phyloP scores from a whole-genome alignment of 2,329 filamentous ascomycete species.

The Epichloe uncinata region DNA sequence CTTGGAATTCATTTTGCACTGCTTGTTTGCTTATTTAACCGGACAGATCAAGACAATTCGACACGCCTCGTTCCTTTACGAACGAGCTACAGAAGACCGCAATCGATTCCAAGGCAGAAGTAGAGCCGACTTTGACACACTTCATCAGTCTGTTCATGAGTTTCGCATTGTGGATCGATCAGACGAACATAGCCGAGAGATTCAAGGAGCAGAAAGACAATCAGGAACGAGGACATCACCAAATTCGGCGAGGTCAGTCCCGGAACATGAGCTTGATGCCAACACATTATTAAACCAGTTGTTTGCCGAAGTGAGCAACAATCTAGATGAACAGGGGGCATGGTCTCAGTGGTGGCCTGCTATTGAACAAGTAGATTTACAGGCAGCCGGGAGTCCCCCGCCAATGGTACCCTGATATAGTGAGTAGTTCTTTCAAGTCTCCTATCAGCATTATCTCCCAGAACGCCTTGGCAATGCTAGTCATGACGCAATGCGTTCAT shows the following conservation, averaged over 20 bases:
- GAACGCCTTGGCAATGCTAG: background rate
- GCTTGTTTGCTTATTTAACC: background rate
- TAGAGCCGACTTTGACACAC: slow-evolving; percentile 15
- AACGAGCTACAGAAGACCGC: slow-evolving; percentile 11
- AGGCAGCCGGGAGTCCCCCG: background rate
- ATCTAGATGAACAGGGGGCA: slow-evolving; percentile 14
- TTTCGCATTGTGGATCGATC: slow-evolving; percentile 18
- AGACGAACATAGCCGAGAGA: slow-evolving; percentile 18
- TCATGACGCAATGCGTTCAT: background rate
- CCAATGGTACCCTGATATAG: background rate
- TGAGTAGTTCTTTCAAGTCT: background rate
- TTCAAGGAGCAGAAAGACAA: slow-evolving; percentile 13
- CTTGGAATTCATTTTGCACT: background rate
- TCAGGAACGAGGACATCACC: background rate
- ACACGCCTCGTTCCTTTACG: slow-evolving; percentile 16
- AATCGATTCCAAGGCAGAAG: slow-evolving; percentile 13
- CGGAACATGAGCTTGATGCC: slow-evolving; percentile 8
- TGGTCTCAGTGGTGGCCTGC: slow-evolving; percentile 17
- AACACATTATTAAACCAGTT: slow-evolving; percentile 12
- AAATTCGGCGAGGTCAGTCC: background rate
- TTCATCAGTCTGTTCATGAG: slow-evolving; percentile 19
- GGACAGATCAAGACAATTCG: slow-evolving; percentile 13
- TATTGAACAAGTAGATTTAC: slow-evolving; percentile 11
- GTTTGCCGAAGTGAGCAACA: slow-evolving; percentile 14
- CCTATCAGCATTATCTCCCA: background rate